A percentile compares a stretch with the other conserved stretches of the same genome.
phyloP scores from a whole-genome alignment of 164 flowering plant genomes.

The Umbilicus rupestris region DNA sequence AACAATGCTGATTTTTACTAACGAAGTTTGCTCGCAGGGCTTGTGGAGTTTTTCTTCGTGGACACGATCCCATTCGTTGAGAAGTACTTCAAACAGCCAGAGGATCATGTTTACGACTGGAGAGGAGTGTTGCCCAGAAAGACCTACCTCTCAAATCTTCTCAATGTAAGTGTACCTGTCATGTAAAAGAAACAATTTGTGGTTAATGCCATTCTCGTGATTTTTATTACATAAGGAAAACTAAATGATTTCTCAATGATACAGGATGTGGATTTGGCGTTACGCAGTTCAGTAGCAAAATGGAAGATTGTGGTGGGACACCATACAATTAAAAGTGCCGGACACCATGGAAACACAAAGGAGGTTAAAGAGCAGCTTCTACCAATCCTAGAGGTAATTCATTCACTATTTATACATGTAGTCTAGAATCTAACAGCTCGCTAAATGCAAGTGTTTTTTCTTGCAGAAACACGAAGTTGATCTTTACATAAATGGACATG shows the following conservation, averaged over 20 bases:
- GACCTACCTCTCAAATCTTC: slow-evolving; percentile 26
- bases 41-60: slow-evolving; percentile 41
- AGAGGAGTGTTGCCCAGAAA: slow-evolving; percentile 39
- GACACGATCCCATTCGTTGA: slow-evolving; percentile 50
- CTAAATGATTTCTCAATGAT: neutral
- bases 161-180: slow-evolving; percentile 19
- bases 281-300: slow-evolving; percentile 38
- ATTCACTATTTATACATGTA: neutral
- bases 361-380: slow-evolving; percentile 40
- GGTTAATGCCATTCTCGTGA: neutral
- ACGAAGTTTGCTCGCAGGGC: slow-evolving; percentile 17
- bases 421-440: no score
- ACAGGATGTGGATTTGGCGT: slow-evolving; percentile 44
- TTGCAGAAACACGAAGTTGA: slow-evolving; percentile 48
- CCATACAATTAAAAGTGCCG: slow-evolving; percentile 49
- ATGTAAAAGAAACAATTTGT: neutral
- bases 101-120: slow-evolving; percentile 46
- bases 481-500: slow-evolving; percentile 69
- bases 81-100: slow-evolving; percentile 32
- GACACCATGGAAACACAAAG: slow-evolving; percentile 47
- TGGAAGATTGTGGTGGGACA: slow-evolving; percentile 80
- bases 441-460: neutral
- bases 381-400: slow-evolving; percentile 50
- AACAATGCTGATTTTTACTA: neutral
- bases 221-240: neutral